Evolutionary conservation across 768 basidiomycete species (phyloP).

Genomic region (Podaxis mareebaensis): DNA sequence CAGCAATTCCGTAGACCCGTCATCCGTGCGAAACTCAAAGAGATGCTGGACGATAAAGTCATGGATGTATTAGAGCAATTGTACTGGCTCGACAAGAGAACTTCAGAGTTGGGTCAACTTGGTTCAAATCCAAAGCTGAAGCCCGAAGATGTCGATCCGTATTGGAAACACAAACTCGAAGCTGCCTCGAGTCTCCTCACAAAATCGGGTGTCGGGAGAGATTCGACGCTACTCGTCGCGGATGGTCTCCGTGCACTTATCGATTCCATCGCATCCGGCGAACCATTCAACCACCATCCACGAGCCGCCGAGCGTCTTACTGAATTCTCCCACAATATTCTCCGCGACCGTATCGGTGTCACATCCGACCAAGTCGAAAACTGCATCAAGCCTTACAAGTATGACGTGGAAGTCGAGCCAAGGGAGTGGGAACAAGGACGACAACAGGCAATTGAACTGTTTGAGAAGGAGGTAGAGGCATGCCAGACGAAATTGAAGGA

Average conservation of each 20-base stretch:
- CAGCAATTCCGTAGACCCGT: constrained; percentile 85
- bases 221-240: constrained; percentile 91
- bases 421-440: constrained; percentile 92
- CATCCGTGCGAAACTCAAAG: constrained; percentile 85
- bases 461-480: constrained; percentile 81
- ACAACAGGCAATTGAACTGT: constrained; percentile 69
- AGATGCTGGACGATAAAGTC: constrained; percentile 92
- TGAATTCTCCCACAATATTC: constrained; percentile 89
- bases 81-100: constrained; percentile 93
- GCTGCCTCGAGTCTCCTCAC: constrained; percentile 92
- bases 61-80: constrained; percentile 97
- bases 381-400: constrained; percentile 99
- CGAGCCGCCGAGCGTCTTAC: constrained; percentile 85
- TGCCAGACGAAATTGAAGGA: constrained; percentile 88
- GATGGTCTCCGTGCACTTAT: constrained; percentile 90
- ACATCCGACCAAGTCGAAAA: constrained; percentile 99
- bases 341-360: constrained; percentile 89
- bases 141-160: constrained; percentile 78
- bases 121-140: constrained; percentile 70
- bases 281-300: constrained; percentile 93
- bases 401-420: constrained; percentile 93
- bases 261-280: constrained; percentile 83
- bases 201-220: constrained; percentile 93
- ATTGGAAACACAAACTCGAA: constrained; percentile 96
- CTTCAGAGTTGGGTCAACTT: constrained; percentile 70